phyloP scores from a whole-genome alignment of 768 basidiomycete species.

The Lactarius indigo region DNA sequence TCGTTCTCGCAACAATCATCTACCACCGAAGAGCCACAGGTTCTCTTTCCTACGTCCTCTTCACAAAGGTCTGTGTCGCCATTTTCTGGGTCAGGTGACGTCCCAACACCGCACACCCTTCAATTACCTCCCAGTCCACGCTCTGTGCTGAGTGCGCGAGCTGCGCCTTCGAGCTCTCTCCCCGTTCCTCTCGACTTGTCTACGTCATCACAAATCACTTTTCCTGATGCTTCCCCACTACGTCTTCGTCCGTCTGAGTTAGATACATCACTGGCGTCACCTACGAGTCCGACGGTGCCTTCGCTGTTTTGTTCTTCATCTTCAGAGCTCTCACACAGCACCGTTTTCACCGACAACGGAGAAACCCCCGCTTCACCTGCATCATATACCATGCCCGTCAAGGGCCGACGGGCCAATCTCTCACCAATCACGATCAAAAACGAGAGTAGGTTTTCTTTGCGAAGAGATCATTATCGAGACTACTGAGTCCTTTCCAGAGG shows the following conservation, averaged over 20 bases:
- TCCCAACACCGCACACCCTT: background rate
- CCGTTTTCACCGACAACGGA: background rate
- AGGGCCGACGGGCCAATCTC: background rate
- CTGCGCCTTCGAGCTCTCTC: background rate
- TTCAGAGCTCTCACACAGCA: constrained; percentile 14
- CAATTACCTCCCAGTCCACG: background rate
- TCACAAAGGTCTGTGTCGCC: background rate
- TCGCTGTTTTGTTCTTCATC: constrained; percentile 14
- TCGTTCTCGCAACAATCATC: background rate
- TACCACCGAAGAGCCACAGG: background rate
- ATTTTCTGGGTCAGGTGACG: background rate
- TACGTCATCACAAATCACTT: background rate
- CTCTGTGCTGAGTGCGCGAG: background rate
- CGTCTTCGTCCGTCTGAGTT: background rate
- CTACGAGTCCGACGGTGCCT: constrained; percentile 18
- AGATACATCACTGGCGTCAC: background rate
- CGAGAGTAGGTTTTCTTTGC: background rate
- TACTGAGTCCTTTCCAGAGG: constrained; percentile 10
- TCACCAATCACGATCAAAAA: constrained; percentile 13
- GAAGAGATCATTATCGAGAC: constrained; percentile 16
- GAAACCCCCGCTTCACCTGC: background rate
- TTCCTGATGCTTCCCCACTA: background rate
- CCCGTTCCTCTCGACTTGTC: background rate
- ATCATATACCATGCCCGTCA: background rate
- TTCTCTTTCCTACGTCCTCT: background rate